Conservation (phyloP, 2,329 filamentous ascomycete species). For the Xylariaceae sp. region DNA sequence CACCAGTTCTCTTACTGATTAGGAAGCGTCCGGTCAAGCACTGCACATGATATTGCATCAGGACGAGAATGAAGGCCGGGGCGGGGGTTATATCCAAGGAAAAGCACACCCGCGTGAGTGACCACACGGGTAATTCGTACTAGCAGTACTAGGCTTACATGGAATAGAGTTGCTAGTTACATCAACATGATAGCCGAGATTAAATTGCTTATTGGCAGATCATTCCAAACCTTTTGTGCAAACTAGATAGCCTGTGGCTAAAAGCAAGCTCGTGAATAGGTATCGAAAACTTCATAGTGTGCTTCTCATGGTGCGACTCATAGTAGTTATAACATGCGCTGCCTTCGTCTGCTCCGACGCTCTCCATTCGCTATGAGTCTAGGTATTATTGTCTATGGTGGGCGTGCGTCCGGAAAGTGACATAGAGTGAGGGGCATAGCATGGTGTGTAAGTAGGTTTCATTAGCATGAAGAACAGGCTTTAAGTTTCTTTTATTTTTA, state of each 20-base stretch:
- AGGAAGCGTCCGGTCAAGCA: conserved; percentile 8
- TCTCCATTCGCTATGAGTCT: too few species aligned
- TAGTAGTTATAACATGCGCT: too few species aligned
- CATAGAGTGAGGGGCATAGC: too few species aligned
- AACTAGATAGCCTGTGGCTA: neutral
- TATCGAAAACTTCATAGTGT: too few species aligned
- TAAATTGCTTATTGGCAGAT: neutral
- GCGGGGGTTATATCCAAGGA: neutral
- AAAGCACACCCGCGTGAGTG: conserved; percentile 10
- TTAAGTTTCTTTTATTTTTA: too few species aligned
- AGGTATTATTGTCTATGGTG: too few species aligned
- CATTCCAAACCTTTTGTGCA: neutral
- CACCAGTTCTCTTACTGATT: neutral
- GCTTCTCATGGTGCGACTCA: too few species aligned
- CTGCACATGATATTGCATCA: conserved; percentile 1
- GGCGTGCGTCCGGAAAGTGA: too few species aligned
- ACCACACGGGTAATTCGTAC: conserved; percentile 4
- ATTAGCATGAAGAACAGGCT: too few species aligned
- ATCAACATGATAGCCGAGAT: conserved; percentile 8
- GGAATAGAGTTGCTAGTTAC: conserved; percentile 13
- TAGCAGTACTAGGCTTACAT: conserved; percentile 13
- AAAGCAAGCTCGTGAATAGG: too few species aligned
- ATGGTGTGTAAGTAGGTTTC: too few species aligned
- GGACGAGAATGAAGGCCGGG: conserved; percentile 1
- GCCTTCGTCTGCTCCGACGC: too few species aligned